Percentiles rank a stretch among this genome's conserved stretches.
Evolutionary conservation across 2,329 filamentous ascomycete genomes (phyloP).

Genomic region (Akanthomyces uredinophilus): DNA sequence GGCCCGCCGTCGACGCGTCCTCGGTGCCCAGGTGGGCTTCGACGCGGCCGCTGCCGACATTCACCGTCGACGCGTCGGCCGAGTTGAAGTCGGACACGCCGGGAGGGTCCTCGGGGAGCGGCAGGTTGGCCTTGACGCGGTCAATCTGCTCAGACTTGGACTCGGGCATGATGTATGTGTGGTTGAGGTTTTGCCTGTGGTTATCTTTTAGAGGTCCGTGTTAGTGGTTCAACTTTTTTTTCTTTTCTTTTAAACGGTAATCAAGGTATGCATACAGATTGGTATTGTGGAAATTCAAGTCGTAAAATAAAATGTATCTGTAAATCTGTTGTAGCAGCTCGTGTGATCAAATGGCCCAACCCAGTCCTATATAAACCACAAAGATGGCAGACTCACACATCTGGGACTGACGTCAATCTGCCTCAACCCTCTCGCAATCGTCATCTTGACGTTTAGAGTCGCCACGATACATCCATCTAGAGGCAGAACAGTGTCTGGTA

Average conservation of each 20-base stretch:
- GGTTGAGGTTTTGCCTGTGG: not conserved
- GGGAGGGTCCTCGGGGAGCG: conserved; percentile 73
- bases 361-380: not conserved
- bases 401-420: not conserved
- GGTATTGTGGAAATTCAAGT: not conserved
- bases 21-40: conserved; percentile 49
- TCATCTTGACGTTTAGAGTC: conserved; percentile 2
- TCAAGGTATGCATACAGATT: not conserved
- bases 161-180: conserved; percentile 31
- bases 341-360: not conserved
- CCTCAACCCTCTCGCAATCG: not conserved
- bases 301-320: not conserved
- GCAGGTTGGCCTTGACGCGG: conserved; percentile 65
- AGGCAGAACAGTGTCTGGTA: not conserved
- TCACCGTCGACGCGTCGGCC: conserved; percentile 61
- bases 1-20: conserved; percentile 42
- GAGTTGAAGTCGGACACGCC: conserved; percentile 75
- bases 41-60: conserved; percentile 60
- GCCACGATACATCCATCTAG: not conserved
- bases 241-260: not conserved
- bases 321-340: not conserved
- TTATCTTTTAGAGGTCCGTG: not conserved
- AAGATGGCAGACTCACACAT: no score
- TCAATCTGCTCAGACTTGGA: conserved; percentile 63
- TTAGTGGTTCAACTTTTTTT: not conserved